Percentiles rank a stretch among this genome's conserved stretches.
Conservation (phyloP, 768 basidiomycete species). For the Mrakia hoshinonis region DNA sequence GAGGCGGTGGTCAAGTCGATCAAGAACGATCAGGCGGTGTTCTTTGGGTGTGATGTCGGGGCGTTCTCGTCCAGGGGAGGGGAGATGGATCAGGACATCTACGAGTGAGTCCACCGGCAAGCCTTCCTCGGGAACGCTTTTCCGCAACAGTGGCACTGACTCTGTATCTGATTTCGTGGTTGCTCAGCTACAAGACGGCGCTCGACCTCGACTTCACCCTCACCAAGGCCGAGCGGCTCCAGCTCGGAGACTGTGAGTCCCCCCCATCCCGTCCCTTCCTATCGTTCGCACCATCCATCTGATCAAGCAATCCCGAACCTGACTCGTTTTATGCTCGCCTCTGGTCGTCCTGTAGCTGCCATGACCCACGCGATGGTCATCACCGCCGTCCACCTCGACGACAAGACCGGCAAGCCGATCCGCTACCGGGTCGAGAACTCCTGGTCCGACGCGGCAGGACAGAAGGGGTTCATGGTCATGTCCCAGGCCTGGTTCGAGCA, state of each 20-base stretch:
- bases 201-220: slow-evolving; percentile 12
- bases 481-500: slow-evolving; percentile 68
- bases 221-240: slow-evolving; percentile 23
- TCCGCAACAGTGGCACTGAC: too few species aligned
- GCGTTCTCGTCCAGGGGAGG: slow-evolving; percentile 17
- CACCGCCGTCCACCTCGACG: slow-evolving; percentile 83
- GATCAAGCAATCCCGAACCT: background rate
- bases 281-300: background rate
- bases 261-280: too few species aligned
- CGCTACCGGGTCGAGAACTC: slow-evolving; percentile 97
- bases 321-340: background rate
- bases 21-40: slow-evolving; percentile 79
- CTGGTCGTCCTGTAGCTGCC: slow-evolving; percentile 35
- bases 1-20: slow-evolving; percentile 70
- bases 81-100: slow-evolving; percentile 23
- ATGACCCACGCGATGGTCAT: slow-evolving; percentile 94
- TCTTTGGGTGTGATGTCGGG: slow-evolving; percentile 92
- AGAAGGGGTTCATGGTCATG: slow-evolving; percentile 48
- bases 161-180: too few species aligned
- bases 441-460: slow-evolving; percentile 69
- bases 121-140: too few species aligned
- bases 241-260: background rate
- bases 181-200: slow-evolving; percentile 1
- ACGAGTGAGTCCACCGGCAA: too few species aligned
- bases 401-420: slow-evolving; percentile 60